Conservation (phyloP, 441 rosid species). For the Lepidium campestre region DNA sequence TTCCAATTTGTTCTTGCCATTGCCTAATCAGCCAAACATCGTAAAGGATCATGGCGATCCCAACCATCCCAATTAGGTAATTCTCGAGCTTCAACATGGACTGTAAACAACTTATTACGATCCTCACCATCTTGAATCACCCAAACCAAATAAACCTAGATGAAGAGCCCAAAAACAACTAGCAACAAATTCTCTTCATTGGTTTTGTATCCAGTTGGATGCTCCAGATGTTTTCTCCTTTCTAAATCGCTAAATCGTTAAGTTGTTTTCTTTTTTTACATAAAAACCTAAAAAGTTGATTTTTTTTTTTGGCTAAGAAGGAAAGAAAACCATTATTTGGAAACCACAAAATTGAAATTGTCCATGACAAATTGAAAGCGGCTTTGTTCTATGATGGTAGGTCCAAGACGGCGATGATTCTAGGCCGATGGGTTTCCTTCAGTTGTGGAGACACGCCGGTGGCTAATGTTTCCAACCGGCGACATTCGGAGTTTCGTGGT, state of each 20-base stretch:
- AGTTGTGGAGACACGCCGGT: background rate
- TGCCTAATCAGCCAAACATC: constrained; percentile 65
- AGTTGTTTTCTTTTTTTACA: background rate
- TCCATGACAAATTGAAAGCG: background rate
- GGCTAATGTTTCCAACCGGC: background rate
- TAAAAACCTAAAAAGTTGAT: background rate
- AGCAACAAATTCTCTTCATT: background rate
- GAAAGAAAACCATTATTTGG: background rate
- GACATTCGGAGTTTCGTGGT: background rate
- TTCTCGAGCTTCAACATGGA: constrained; percentile 72
- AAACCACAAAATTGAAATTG: constrained; percentile 1
- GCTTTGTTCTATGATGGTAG: background rate
- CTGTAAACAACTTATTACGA: constrained; percentile 66
- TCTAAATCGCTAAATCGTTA: background rate
- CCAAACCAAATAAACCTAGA: background rate
- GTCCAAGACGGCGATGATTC: constrained; percentile 11
- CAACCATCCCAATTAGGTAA: constrained; percentile 74
- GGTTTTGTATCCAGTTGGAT: background rate
- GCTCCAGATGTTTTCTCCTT: background rate
- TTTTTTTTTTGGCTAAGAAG: background rate
- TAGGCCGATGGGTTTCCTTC: constrained; percentile 12
- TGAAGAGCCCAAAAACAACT: background rate
- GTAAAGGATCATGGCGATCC: constrained; percentile 61
- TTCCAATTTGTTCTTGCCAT: constrained; percentile 64
- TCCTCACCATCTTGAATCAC: constrained; percentile 40